Percentiles rank a stretch among this genome's conserved stretches.
Conservation (phyloP, 2,329 filamentous ascomycete species). For the Pyrenophora tritici-repentis region DNA sequence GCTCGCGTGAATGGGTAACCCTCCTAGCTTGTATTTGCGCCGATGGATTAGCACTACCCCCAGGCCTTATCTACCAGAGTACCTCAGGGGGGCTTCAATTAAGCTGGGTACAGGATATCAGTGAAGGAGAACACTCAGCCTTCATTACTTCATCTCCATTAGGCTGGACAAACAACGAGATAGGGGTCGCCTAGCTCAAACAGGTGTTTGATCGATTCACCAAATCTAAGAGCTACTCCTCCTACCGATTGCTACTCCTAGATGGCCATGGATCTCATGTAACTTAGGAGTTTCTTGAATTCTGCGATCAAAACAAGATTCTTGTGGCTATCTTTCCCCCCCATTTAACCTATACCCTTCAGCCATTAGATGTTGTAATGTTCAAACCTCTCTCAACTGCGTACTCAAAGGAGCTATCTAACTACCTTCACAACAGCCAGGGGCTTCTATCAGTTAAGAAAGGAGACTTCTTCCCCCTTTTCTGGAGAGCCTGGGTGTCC, state of each 20-base stretch:
- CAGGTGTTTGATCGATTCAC: background rate
- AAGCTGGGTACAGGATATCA: slow-evolving; percentile 6
- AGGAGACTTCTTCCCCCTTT: slow-evolving; percentile 2
- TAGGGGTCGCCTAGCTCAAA: background rate
- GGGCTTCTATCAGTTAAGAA: background rate
- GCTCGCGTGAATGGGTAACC: background rate
- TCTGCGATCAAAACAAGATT: background rate
- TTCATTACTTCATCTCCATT: background rate
- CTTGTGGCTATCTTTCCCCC: background rate
- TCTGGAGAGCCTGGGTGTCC: slow-evolving; percentile 6
- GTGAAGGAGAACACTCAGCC: background rate
- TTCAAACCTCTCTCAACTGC: background rate
- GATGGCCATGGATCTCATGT: background rate
- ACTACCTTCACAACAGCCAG: background rate
- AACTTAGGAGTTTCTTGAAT: background rate
- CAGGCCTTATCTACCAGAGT: no score
- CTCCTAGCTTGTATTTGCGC: no score
- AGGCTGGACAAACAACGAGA: background rate
- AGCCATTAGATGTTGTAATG: background rate
- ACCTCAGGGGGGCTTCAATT: slow-evolving; percentile 1
- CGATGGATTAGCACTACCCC: no score
- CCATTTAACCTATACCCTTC: background rate
- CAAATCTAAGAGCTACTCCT: background rate
- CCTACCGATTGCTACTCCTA: background rate
- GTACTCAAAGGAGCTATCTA: background rate